Base-by-base conservation (phyloP, 768 basidiomycete genomes). In the Crassisporium funariophilum region DNA sequence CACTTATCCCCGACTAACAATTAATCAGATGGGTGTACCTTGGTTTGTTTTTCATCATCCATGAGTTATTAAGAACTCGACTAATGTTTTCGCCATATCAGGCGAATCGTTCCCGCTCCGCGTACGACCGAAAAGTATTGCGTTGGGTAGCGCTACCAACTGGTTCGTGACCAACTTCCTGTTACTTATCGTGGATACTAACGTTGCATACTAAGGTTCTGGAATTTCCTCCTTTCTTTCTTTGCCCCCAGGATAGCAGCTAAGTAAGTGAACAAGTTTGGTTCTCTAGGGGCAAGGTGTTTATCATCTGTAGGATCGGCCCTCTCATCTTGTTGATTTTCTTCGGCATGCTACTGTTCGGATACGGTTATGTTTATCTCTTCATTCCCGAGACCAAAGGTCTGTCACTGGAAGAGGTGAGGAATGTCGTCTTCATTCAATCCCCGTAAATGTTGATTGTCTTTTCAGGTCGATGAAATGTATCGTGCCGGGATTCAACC, bases 311-410 rank as follows among this genome's bases (percentile, higher is more conserved):
- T 46, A 79, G 80, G 49, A 88, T 87, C 50, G 84, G 87, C 0
- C 86, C 88, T 10, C 71, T 88, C 52, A 88, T 91, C 61, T 69
- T 87, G 31, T 64, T 89, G 50, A 82, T 88, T 60, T 90, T 90
- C 75, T 87, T 80, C 60, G 83, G 86, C 43, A 81, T 86, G 80
- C 73, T 88, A 7, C 52, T 81, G 17, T 79, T 86, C 56, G 88
- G 84, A 27, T 83, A 76, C 58, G 63, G 79, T 48, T 92, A 87
- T 60, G 88, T 88, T 19, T 88, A 83, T 63, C 65, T 89, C 44
- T 79, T 83, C 62, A 79, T 92, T 37, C 89, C 89, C 16, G 91
- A 92, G 72, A 91, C 86, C 17, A 90, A 81, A 62, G 87, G 88
- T 9, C 76, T 91, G 16, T 80, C 81, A 44, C 64, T 88, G 52